Evolutionary conservation across 352 stramenopile genomes (phyloP).

Genomic region (Thalassiosira oceanica): DNA sequence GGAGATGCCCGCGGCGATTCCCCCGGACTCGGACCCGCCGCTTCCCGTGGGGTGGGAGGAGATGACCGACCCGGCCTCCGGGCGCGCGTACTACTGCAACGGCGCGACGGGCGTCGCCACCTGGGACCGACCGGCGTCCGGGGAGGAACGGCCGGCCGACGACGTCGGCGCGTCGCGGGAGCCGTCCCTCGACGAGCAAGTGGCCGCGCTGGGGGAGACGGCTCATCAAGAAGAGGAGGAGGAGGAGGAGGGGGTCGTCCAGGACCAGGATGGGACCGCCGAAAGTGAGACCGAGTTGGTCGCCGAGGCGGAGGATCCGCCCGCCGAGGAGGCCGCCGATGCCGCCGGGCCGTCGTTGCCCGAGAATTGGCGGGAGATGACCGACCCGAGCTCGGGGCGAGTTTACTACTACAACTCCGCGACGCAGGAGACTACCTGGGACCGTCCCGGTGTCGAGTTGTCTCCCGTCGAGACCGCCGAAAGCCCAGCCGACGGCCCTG

Average conservation of each 20-base stretch:
- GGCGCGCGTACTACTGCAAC: conserved; percentile 77
- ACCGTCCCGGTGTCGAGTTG: conserved; percentile 22
- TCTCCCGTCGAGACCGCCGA: not conserved
- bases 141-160: not conserved
- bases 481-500: not conserved
- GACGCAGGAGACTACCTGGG: conserved; percentile 73
- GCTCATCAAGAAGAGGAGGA: no score
- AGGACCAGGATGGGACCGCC: no score
- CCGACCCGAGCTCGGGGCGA: conserved; percentile 62
- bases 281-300: no score
- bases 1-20: not conserved
- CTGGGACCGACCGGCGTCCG: not conserved
- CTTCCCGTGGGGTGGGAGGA: conserved; percentile 74
- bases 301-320: not conserved
- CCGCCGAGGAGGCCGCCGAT: not conserved
- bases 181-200: no score
- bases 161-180: no score
- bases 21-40: not conserved
- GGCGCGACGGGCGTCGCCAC: conserved; percentile 68
- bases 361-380: conserved; percentile 72
- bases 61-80: conserved; percentile 62
- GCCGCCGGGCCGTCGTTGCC: conserved; percentile 29
- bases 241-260: no score
- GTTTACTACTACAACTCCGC: conserved; percentile 78
- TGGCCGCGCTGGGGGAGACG: conserved; percentile 1